A percentile compares a stretch with the other conserved stretches of the same genome.
Conservation (phyloP, 2,329 filamentous ascomycete genomes). For the Alternaria gansuensis region DNA sequence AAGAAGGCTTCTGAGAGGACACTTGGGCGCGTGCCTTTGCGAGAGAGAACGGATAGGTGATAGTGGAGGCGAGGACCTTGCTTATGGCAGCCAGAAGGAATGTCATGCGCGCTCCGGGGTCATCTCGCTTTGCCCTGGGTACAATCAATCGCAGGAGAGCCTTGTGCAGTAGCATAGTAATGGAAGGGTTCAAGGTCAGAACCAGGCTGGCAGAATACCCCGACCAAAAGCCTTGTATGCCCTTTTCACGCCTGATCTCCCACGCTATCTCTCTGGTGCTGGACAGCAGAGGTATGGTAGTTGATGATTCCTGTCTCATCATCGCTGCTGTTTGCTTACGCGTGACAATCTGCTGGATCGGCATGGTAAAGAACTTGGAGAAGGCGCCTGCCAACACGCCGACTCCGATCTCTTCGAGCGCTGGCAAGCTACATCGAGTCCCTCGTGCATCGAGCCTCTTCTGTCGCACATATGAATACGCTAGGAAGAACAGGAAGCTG, state of each 20-base stretch:
- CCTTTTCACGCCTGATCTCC: constrained; percentile 73
- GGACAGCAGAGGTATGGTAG: constrained; percentile 43
- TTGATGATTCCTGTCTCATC: constrained; percentile 52
- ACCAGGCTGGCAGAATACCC: constrained; percentile 84
- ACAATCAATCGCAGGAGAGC: constrained; percentile 70
- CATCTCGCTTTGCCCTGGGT: constrained; percentile 60
- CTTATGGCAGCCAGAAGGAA: constrained; percentile 77
- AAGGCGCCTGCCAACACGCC: constrained; percentile 78
- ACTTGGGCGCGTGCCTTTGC: constrained; percentile 83
- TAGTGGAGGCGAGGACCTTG: constrained; percentile 77
- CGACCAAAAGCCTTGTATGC: constrained; percentile 81
- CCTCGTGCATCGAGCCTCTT: constrained; percentile 45
- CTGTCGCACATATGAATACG: constrained; percentile 71
- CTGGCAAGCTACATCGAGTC: constrained; percentile 59
- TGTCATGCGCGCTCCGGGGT: constrained; percentile 63
- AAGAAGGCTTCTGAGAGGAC: constrained; percentile 53
- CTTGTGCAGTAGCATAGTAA: constrained; percentile 86
- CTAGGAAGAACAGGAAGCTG: constrained; percentile 86
- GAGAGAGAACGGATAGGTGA: constrained; percentile 86
- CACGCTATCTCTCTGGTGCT: constrained; percentile 66
- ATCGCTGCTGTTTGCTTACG: constrained; percentile 76
- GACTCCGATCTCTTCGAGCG: constrained; percentile 76
- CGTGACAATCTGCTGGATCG: constrained; percentile 82
- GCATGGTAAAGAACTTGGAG: constrained; percentile 79
- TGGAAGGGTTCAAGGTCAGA: constrained; percentile 82